Conservation (phyloP, 345 rosid genomes). For the Arabidopsis suecica region DNA sequence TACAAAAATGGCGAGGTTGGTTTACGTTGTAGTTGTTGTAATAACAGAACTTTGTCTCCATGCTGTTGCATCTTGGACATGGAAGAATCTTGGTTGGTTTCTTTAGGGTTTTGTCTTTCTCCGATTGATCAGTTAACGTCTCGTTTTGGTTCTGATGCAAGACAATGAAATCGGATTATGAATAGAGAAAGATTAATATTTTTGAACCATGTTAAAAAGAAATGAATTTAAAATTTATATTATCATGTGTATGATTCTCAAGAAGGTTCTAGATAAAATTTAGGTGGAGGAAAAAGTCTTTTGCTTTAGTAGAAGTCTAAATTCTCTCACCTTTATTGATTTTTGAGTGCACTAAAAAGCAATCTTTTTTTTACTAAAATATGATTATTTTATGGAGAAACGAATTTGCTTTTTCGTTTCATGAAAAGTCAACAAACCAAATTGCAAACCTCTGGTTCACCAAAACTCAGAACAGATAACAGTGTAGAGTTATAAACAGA, state of each 20-base stretch:
- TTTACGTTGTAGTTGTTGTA: slow-evolving; percentile 91
- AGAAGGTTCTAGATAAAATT: slow-evolving; percentile 30
- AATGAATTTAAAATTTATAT: not conserved
- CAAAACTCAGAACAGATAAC: not conserved
- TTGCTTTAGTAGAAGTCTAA: slow-evolving; percentile 20
- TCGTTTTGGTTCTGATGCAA: slow-evolving; percentile 35
- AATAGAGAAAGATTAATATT: not conserved
- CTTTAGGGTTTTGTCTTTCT: slow-evolving; percentile 61
- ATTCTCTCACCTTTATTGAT: slow-evolving; percentile 21
- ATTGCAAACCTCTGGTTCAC: slow-evolving; percentile 8
- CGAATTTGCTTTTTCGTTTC: slow-evolving; percentile 31
- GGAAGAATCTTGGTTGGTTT: slow-evolving; percentile 90
- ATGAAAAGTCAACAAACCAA: slow-evolving; percentile 33
- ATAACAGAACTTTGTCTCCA: slow-evolving; percentile 93
- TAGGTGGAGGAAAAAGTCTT: slow-evolving; percentile 28
- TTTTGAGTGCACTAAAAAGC: not conserved
- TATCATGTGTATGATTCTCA: slow-evolving; percentile 9
- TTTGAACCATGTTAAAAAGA: not conserved
- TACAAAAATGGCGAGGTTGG: slow-evolving; percentile 95
- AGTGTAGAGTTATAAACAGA: not conserved
- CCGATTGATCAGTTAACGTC: slow-evolving; percentile 32
- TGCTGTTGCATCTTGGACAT: slow-evolving; percentile 86
- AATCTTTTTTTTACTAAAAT: not conserved
- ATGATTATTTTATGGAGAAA: slow-evolving; percentile 23
- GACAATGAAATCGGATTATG: not conserved